These are phyloP conservation scores for Eucalyptus grandis DNA, from an alignment of 345 rosid genomes.

Conservation along the genomic window DNA sequence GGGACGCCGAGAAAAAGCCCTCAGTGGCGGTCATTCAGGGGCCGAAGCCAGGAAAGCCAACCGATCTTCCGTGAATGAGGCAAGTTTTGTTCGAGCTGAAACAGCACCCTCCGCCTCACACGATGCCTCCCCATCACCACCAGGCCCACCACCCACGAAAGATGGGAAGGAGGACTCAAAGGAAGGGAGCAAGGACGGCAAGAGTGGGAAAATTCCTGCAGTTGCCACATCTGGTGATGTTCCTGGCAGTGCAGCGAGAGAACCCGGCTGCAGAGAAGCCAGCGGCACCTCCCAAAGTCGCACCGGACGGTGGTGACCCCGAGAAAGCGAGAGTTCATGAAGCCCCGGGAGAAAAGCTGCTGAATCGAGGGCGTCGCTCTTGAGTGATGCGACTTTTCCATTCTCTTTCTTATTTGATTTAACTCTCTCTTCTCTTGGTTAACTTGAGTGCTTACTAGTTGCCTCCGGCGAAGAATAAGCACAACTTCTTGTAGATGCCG, in stretches of 20 bases:
- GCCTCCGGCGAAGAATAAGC: too few relatives aligned
- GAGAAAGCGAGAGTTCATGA: constrained; percentile 7
- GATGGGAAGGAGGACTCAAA: constrained; percentile 24
- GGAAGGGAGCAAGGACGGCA: constrained; percentile 8
- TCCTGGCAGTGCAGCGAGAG: background rate
- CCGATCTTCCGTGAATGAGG: constrained; percentile 81
- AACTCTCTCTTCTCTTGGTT: background rate
- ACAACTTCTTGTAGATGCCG: too few relatives aligned
- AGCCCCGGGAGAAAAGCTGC: background rate
- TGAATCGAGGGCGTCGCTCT: constrained; percentile 7
- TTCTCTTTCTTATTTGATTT: background rate
- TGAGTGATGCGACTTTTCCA: background rate
- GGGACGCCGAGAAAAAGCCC: constrained; percentile 68
- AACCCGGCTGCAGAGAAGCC: background rate
- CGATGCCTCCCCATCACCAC: constrained; percentile 76
- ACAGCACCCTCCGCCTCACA: constrained; percentile 76
- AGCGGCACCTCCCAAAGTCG: constrained; percentile 12
- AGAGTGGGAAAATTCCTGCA: constrained; percentile 7
- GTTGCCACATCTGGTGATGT: constrained; percentile 2
- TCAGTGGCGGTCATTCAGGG: constrained; percentile 61
- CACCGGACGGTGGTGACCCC: background rate
- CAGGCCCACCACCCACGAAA: constrained; percentile 31
- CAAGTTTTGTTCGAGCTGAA: constrained; percentile 70
- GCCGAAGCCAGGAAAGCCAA: constrained; percentile 91
- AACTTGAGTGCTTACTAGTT: background rate